Percentiles rank a stretch among this genome's conserved stretches.
phyloP scores from a whole-genome alignment of 768 basidiomycete species.

The Dictyophora rubrovolvata region DNA sequence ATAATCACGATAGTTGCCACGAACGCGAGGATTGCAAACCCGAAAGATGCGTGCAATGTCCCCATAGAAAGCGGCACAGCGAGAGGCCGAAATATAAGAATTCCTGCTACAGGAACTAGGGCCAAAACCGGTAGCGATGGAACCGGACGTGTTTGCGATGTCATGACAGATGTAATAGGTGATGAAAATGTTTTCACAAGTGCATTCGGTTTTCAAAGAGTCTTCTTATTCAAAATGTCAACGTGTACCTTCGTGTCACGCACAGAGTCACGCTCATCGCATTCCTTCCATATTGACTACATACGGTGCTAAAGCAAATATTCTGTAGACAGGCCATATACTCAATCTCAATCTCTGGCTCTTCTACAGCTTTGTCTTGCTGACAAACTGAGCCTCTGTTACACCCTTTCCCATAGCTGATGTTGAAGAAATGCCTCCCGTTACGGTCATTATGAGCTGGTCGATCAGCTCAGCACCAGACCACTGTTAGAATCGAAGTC shows the following conservation, averaged over 20 bases:
- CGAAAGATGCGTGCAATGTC: conserved; percentile 66
- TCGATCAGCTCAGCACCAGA: conserved; percentile 92
- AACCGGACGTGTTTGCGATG: conserved; percentile 30
- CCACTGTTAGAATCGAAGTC: conserved; percentile 47
- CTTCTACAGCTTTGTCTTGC: neutral
- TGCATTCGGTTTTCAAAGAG: neutral
- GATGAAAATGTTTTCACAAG: neutral
- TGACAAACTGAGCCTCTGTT: conserved; percentile 75
- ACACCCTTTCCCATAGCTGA: conserved; percentile 99
- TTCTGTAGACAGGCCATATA: too few species aligned
- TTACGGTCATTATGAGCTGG: conserved; percentile 87
- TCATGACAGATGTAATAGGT: neutral
- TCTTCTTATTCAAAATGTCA: neutral
- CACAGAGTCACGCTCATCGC: neutral
- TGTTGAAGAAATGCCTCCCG: conserved; percentile 93
- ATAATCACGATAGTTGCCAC: conserved; percentile 66
- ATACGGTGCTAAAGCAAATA: too few species aligned
- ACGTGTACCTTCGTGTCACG: neutral
- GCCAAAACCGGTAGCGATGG: conserved; percentile 43
- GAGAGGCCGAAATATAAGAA: conserved; percentile 66
- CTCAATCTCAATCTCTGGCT: too few species aligned
- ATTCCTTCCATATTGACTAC: neutral
- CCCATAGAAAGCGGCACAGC: conserved; percentile 63
- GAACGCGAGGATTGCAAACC: conserved; percentile 79
- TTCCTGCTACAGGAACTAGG: conserved; percentile 56